phyloP scores from a whole-genome alignment of 169 alveolate genomes.

The Cryptosporidium viatorum region DNA sequence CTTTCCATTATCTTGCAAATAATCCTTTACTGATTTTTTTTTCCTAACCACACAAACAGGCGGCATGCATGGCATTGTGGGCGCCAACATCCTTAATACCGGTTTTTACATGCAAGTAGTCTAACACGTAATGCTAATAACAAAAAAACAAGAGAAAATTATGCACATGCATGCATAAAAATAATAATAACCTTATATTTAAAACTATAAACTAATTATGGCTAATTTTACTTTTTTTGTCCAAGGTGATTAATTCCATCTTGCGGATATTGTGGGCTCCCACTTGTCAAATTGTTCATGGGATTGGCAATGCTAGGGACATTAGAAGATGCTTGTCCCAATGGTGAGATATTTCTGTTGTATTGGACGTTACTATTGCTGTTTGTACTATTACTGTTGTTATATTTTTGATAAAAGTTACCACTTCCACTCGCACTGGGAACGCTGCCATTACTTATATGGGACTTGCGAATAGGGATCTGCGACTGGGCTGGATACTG shows the following conservation, averaged over 20 bases:
- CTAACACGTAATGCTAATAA: conserved; percentile 1
- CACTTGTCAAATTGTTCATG: neutral
- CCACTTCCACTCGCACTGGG: neutral
- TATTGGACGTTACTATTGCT: neutral
- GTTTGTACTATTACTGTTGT: neutral
- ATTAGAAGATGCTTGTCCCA: neutral
- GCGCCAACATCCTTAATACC: neutral
- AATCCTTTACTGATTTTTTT: conserved; percentile 45
- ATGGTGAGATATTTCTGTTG: neutral
- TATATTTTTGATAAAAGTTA: neutral
- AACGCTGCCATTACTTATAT: neutral
- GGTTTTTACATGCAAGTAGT: neutral
- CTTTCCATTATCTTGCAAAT: conserved; percentile 8
- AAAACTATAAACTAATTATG: conserved; percentile 23
- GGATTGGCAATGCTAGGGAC: neutral
- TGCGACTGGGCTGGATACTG: neutral
- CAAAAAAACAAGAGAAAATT: neutral
- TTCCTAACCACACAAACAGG: conserved; percentile 56
- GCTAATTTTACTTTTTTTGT: neutral
- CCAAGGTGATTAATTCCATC: neutral
- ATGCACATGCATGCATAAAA: neutral
- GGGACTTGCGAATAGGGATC: neutral
- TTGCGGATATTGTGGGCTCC: neutral
- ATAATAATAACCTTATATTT: neutral
- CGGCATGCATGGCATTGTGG: conserved; percentile 20